A percentile compares a stretch with the other conserved stretches of the same genome.
Evolutionary conservation across 257 asterid genomes (phyloP).

Genomic region (Asclepias syriaca): DNA sequence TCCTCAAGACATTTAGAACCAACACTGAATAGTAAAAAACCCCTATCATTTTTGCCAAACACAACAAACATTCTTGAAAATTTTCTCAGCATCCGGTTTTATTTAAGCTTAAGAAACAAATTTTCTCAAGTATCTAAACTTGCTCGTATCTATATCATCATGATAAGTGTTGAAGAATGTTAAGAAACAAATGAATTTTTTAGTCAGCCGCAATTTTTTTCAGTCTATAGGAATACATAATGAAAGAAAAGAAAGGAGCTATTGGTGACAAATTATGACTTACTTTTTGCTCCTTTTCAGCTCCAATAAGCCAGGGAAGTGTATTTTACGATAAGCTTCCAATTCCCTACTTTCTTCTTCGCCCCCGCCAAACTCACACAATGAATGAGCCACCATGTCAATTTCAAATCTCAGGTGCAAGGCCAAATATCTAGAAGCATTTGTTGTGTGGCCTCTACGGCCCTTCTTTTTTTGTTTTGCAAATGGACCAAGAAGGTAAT

Average conservation of each 20-base stretch:
- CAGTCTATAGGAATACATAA: too few relatives aligned
- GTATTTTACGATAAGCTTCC: constrained; percentile 68
- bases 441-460: constrained; percentile 41
- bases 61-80: not conserved
- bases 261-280: constrained; percentile 11
- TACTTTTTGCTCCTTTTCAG: constrained; percentile 56
- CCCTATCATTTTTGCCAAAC: not conserved
- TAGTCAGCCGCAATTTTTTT: too few relatives aligned
- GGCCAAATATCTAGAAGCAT: constrained; percentile 69
- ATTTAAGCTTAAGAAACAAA: not conserved
- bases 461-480: constrained; percentile 45
- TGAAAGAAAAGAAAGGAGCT: too few relatives aligned
- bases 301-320: constrained; percentile 83
- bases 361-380: constrained; percentile 95
- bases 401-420: constrained; percentile 96
- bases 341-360: constrained; percentile 64
- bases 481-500: constrained; percentile 76
- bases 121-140: not conserved
- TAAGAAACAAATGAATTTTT: too few relatives aligned
- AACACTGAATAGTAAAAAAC: not conserved
- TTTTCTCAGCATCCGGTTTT: not conserved
- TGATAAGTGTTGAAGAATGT: too few relatives aligned
- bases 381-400: constrained; percentile 99
- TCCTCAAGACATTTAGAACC: not conserved
- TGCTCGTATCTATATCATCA: too few relatives aligned